These are phyloP conservation scores for Micractinium conductrix DNA, from an alignment of 139 green algal genomes.

Conservation along the genomic window DNA sequence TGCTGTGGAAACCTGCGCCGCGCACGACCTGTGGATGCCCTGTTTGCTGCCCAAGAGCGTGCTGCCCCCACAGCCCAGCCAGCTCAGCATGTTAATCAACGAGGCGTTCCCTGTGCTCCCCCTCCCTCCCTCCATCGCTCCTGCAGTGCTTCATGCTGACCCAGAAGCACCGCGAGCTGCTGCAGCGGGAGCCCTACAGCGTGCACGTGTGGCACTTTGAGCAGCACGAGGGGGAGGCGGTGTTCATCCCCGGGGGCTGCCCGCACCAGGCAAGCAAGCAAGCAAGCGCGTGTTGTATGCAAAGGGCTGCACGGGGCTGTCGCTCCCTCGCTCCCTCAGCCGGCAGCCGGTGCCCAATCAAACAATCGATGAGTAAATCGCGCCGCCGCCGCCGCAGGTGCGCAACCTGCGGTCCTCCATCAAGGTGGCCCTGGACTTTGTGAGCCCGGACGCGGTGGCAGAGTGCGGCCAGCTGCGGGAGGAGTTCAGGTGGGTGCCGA, in stretches of 20 bases:
- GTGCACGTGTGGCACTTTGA: conserved; percentile 69
- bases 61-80: too few relatives aligned
- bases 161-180: conserved; percentile 40
- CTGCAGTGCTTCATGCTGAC: conserved; percentile 62
- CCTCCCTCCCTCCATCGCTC: background rate
- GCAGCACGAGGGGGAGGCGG: conserved; percentile 80
- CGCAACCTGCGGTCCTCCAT: conserved; percentile 76
- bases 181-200: conserved; percentile 41
- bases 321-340: background rate
- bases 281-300: background rate
- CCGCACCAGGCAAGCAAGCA: conserved; percentile 94
- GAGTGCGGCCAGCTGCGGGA: conserved; percentile 48
- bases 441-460: conserved; percentile 74
- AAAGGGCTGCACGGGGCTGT: background rate
- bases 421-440: conserved; percentile 86
- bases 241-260: conserved; percentile 91
- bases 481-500: conserved; percentile 24
- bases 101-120: background rate
- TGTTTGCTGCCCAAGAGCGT: background rate
- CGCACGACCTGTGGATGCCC: background rate
- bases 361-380: too few relatives aligned
- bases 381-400: too few relatives aligned
- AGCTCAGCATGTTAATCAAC: background rate
- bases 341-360: background rate
- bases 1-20: background rate